Percentiles rank a stretch among this genome's conserved stretches.
Conservation (phyloP, 2,329 filamentous ascomycete genomes). For the Talaromyces sp. region DNA sequence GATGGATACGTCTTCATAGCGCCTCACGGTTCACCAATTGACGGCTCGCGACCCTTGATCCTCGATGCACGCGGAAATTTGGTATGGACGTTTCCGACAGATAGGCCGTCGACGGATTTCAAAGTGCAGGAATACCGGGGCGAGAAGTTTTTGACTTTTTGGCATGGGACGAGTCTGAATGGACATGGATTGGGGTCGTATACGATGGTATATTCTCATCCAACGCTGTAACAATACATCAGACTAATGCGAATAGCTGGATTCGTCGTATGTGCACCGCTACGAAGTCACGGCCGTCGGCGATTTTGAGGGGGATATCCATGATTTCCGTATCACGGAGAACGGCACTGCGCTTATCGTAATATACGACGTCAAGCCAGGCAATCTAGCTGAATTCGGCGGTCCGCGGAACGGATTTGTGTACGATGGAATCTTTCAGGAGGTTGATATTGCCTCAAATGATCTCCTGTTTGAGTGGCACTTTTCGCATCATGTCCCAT, state of each 20-base stretch:
- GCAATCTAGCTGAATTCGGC: not conserved
- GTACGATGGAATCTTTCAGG: not conserved
- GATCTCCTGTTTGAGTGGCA: not conserved
- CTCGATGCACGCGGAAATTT: not conserved
- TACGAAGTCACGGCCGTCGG: not conserved
- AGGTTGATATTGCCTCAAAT: not conserved
- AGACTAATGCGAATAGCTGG: not conserved
- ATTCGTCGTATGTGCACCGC: not conserved
- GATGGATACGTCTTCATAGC: not conserved
- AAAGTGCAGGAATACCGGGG: not conserved
- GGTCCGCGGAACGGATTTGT: not conserved
- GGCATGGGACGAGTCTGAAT: not conserved
- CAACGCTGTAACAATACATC: no score
- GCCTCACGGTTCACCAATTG: not conserved
- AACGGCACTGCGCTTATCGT: not conserved
- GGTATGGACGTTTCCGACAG: not conserved
- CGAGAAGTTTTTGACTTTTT: not conserved
- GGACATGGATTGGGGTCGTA: constrained; percentile 3
- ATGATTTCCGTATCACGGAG: not conserved
- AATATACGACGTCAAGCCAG: not conserved
- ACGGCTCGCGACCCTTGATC: not conserved
- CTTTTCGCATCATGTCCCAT: not conserved
- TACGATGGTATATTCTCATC: not conserved
- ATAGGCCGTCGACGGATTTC: not conserved
- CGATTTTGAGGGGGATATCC: not conserved